Evolutionary conservation across 2,329 filamentous ascomycete genomes (phyloP), one percentile per base, ranked within the genome.

Genomic region (Ceratocystis diversiconidia): DNA sequence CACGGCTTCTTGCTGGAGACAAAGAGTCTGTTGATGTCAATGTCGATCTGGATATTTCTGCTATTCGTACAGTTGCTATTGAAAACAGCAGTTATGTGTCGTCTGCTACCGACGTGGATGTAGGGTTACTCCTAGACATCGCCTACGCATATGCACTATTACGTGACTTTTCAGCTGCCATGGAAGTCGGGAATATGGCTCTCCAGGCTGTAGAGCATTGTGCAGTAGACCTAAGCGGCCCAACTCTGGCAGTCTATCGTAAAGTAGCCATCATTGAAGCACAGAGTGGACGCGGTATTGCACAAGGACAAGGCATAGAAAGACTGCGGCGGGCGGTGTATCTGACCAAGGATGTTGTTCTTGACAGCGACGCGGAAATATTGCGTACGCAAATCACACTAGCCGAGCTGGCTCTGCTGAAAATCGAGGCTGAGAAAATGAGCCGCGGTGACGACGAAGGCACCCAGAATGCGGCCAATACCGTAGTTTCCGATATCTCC

Each of bases 101-200:
- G n/a, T 59, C 28, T 32, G 10, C 55, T n/a, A 36, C 55, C 28
- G 55, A 59, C 12, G 55, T n/a, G 7, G 55, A 59, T 59, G 55
- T 22, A 59, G 28, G 25, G 15, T 32, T 59, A 19, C 55, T 59
- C 30, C 28, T 59, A 32, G 55, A 59, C 17, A 59, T 59, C 15
- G 28, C 55, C 55, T 32, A 59, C n/a, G 55, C 55, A 59, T 59
- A 59, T 36, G 25, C 55, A 25, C 55, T 59, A 36, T 59, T 25
- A 59, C 25, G 55, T 32, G 30, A 59, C 28, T 59, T 25, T 36
- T 28, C 30, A 59, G 55, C 55, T 36, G 55, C 55, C 8, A 7
- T 32, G 30, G 55, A 59, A 36, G 55, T 59, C 55, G 55, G 55
- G 12, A 15, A 59, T n/a, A 59, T 59, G 30, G 55, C 55, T 6